Base-by-base conservation (phyloP, 164 flowering plant species). In the Stephania japonica region DNA sequence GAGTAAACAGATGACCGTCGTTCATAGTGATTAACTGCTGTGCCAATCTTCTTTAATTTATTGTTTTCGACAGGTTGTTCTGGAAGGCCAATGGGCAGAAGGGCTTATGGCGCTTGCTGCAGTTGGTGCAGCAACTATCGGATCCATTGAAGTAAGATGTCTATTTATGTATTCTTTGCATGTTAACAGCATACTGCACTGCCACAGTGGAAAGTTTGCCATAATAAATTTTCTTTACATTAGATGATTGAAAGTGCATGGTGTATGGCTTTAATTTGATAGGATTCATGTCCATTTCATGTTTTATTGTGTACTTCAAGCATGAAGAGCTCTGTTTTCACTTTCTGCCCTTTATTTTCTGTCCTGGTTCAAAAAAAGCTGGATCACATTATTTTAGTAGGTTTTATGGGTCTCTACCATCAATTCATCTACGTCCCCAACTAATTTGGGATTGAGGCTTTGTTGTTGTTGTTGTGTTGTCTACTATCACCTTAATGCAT, bases 71-170 rank as follows among this genome's bases (percentile, higher is more conserved):
- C 83, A 95, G 99, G 93, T 92, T 79, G 94, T 95, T 72, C 93
- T 95, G 68, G 98, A 95, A 86, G 99, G 98, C 73, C 83, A 84
- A 61, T 95, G 99, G 99, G 81, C 79, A 72, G 87, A 90, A 84
- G 98, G 99, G 21, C 91, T 78, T 82, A 86, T 95, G 88, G 97
- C 96, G 63, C 70, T 95, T 73, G 98, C 96, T 74, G 99, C 99
- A 61, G 73, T 95, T 73, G 99, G 99, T 56, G 99, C 98, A 66
- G 93, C 99, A 70, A 95, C 90, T 83, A 86, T 93, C 78, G 98
- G 97, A 41, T 95, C 99, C 25, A 91, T 95, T 79, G 83, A 95
- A 91, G 98, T 95, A 70, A 16, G 42, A 7, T 41, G 63, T 1
- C 4, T 66, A 21, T 47, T 21, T 67, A 50, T 76, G 25, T 50